Conservation (phyloP, 225 moss, liverwort and hornwort genomes). For the Polytrichum commune region DNA sequence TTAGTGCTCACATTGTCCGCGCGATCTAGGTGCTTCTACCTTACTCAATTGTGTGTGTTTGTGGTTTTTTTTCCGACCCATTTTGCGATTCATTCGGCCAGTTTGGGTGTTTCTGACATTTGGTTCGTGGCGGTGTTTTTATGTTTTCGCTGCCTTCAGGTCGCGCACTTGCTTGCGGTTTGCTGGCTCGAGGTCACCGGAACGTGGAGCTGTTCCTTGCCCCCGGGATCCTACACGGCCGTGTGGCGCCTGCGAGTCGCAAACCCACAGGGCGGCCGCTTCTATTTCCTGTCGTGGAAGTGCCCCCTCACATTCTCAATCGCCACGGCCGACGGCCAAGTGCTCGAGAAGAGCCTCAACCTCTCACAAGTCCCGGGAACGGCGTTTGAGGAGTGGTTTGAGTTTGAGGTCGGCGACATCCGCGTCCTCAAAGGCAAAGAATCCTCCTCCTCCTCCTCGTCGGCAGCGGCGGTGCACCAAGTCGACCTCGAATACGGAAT, state of each 20-base stretch:
- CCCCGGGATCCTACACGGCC: conserved; percentile 70
- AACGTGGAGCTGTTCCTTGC: conserved; percentile 71
- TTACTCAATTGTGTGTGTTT: too few relatives aligned
- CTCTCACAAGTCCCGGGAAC: conserved; percentile 39
- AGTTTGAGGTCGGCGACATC: conserved; percentile 82
- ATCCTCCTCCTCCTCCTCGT: neutral
- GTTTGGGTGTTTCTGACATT: too few relatives aligned
- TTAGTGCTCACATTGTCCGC: too few relatives aligned
- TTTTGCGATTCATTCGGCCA: too few relatives aligned
- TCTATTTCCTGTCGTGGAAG: conserved; percentile 71
- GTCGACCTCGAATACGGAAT: conserved; percentile 55
- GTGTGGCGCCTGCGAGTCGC: conserved; percentile 82
- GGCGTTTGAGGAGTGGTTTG: conserved; percentile 78
- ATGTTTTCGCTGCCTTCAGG: conserved; percentile 29
- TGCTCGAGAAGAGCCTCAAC: conserved; percentile 60
- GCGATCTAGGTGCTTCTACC: too few relatives aligned
- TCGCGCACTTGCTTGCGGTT: conserved; percentile 77
- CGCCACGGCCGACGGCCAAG: conserved; percentile 48
- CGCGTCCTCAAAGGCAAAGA: conserved; percentile 45
- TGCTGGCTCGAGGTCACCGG: conserved; percentile 76
- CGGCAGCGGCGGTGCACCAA: conserved; percentile 19
- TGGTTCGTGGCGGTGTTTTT: too few relatives aligned
- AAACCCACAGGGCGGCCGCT: conserved; percentile 82
- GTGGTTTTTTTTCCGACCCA: too few relatives aligned
- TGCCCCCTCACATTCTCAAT: conserved; percentile 60